Evolutionary conservation across 2,329 filamentous ascomycete species (phyloP), one percentile per base, ranked within the genome.

Genomic region (Penicillium sp.): DNA sequence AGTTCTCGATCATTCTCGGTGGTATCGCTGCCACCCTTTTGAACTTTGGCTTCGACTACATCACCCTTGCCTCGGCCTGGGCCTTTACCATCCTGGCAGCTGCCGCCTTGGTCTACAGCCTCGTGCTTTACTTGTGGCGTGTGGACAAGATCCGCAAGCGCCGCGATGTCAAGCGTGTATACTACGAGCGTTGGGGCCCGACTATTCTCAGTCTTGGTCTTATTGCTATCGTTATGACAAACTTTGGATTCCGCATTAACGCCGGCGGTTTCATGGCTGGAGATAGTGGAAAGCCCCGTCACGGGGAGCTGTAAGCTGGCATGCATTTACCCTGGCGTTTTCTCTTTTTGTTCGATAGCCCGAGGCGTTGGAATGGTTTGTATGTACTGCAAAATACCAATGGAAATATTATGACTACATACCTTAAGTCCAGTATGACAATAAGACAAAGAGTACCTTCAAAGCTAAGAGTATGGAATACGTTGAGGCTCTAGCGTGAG

Each of bases 1-100:
- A 99, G 76, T 98, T 96, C 77, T 93, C 90, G 50, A 96, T 98
- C 70, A 93, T 97, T 71, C 88, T 99, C 53, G 92, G 91, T 67
- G 89, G 90, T 27, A 93, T 96, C 67, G 91, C 92, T 13, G 88
- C 90, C 8, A 91, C 91, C 0, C 80, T 96, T 46, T 84, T 96
- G 64, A 93, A 96, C 80, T 92, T 97, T 72, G 86, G 90, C 66
- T 70, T 74, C 25, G 77, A 84, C 68, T 75, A 75, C 45, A 74
- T 87, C 21, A 86, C 88, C 6, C 86, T 96, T 62, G 79, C 85
- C 46, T 86, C 90, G 0, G 84, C 92, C 0, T 89, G 88, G 71
- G 82, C 86, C 1, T 99, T 98, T 74, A 97, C 92, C 0, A 74
- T 92, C 19, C 81, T 97, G 3, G 93, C 93, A 2, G 83, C 92